Percentiles rank a stretch among this genome's conserved stretches.
Evolutionary conservation across 2,329 filamentous ascomycete genomes (phyloP).

Genomic region (Aschersonia sp.): DNA sequence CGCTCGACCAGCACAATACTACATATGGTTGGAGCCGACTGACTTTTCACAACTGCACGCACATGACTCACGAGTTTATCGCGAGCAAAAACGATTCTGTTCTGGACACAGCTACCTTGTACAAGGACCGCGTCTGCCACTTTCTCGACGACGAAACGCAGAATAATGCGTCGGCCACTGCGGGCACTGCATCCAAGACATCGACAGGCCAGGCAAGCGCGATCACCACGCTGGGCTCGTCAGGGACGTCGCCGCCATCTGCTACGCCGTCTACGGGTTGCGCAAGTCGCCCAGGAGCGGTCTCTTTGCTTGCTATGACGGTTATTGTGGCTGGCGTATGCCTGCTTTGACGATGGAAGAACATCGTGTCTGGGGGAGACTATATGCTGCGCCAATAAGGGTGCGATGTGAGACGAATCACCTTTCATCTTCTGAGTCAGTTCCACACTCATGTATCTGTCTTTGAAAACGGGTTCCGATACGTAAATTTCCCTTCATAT

Average conservation of each 20-base stretch:
- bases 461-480: no score
- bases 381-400: no score
- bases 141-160: neutral
- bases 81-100: conserved; percentile 14
- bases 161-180: neutral
- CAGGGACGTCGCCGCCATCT: neutral
- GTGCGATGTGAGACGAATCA: no score
- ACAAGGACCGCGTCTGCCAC: neutral
- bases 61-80: conserved; percentile 22
- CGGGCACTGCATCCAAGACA: neutral
- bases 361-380: no score
- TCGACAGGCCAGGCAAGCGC: neutral
- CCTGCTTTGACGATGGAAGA: no score
- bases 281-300: no score
- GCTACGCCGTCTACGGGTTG: no score
- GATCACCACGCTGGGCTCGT: neutral
- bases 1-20: conserved; percentile 13
- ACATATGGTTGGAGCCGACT: conserved; percentile 22
- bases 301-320: no score
- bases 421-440: no score
- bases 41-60: conserved; percentile 23
- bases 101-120: conserved; percentile 15
- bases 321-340: no score
- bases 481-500: no score
- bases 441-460: no score